Evolutionary conservation across 345 rosid species (phyloP).

Genomic region (Murraya paniculata): DNA sequence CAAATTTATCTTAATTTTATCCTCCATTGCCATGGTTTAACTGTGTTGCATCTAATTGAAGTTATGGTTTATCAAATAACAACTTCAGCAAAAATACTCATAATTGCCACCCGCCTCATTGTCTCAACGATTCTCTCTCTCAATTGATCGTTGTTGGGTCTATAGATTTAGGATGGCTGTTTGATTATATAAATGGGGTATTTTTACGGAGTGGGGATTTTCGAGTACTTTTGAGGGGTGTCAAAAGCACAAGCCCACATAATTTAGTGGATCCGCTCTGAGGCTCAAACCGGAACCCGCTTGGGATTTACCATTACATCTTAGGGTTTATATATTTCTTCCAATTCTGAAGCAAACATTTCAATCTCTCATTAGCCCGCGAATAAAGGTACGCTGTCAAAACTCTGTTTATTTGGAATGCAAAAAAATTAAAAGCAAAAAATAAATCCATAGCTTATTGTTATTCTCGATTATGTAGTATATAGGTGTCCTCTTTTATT

Average conservation of each 20-base stretch:
- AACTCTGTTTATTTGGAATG: not conserved
- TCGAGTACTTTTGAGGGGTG: too few species aligned
- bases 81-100: too few species aligned
- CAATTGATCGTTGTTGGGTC: too few species aligned
- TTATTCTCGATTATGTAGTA: not conserved
- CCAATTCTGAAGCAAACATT: not conserved
- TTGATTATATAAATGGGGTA: not conserved
- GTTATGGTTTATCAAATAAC: too few species aligned
- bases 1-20: not conserved
- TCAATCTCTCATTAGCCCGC: too few species aligned
- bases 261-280: too few species aligned
- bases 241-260: rapidly evolving
- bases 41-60: too few species aligned
- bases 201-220: rapidly evolving
- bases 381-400: not conserved
- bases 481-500: not conserved
- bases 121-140: too few species aligned
- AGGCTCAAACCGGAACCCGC: not conserved
- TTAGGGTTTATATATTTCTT: not conserved
- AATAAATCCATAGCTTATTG: not conserved
- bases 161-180: too few species aligned
- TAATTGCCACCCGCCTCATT: too few species aligned
- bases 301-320: not conserved
- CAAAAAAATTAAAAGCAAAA: not conserved
- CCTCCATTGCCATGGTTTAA: too few species aligned